phyloP scores from a whole-genome alignment of 306 rosid genomes.

The Quercus rubra region DNA sequence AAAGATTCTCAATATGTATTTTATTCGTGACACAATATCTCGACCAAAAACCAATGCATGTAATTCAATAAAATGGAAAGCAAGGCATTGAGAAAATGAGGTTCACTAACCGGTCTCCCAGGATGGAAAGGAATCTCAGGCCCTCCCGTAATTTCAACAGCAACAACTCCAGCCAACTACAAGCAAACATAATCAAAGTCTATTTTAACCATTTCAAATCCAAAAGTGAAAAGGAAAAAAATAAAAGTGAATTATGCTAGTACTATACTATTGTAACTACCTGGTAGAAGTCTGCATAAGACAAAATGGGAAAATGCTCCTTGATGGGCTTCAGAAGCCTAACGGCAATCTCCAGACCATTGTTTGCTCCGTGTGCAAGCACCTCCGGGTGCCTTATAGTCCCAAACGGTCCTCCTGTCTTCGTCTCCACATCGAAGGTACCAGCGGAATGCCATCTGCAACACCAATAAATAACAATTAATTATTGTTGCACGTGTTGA shows the following conservation, averaged over 20 bases:
- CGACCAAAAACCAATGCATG: not conserved
- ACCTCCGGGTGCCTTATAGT: slow-evolving; percentile 49
- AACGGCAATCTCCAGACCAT: slow-evolving; percentile 54
- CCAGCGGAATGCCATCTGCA: slow-evolving; percentile 72
- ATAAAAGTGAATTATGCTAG: not conserved
- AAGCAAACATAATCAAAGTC: not conserved
- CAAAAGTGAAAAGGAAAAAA: not conserved
- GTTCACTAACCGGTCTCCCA: slow-evolving; percentile 44
- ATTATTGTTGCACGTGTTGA: too few species aligned
- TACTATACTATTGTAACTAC: slow-evolving; percentile 1
- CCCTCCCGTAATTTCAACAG: slow-evolving; percentile 62
- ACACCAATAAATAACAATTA: not conserved
- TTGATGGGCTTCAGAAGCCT: slow-evolving; percentile 53
- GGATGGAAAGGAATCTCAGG: slow-evolving; percentile 63
- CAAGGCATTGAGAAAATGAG: not conserved
- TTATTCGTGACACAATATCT: not conserved
- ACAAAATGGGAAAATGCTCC: slow-evolving; percentile 42
- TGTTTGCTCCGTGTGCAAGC: slow-evolving; percentile 56
- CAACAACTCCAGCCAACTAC: slow-evolving; percentile 66
- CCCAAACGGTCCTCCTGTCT: slow-evolving; percentile 60
- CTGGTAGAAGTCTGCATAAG: slow-evolving; percentile 59
- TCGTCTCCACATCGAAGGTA: slow-evolving; percentile 43
- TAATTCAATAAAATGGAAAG: not conserved
- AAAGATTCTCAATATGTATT: too few species aligned
- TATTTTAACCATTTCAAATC: not conserved